Evolutionary conservation across 2,329 filamentous ascomycete species (phyloP).

Genomic region (Penicillium oxalicum): DNA sequence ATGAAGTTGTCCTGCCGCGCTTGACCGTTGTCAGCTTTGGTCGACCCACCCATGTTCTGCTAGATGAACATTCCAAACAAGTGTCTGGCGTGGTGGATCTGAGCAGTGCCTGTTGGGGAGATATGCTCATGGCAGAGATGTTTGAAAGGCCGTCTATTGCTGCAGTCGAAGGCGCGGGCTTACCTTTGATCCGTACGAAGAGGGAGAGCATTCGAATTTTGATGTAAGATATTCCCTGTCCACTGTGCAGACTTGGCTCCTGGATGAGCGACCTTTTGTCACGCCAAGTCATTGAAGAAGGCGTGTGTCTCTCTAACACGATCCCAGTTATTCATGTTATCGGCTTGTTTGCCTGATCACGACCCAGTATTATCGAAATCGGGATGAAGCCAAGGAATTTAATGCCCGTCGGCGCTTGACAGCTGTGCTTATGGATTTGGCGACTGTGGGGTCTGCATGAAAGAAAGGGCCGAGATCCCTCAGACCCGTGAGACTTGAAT

Average conservation of each 20-base stretch:
- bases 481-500: background rate
- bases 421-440: constrained; percentile 26
- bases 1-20: constrained; percentile 46
- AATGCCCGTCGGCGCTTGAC: constrained; percentile 33
- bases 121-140: constrained; percentile 49
- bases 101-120: constrained; percentile 52
- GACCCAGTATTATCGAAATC: constrained; percentile 36
- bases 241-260: background rate
- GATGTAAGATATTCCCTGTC: constrained; percentile 25
- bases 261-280: background rate
- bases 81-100: constrained; percentile 50
- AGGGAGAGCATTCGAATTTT: constrained; percentile 28
- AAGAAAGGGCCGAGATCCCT: constrained; percentile 1
- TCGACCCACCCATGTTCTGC: constrained; percentile 45
- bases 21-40: constrained; percentile 49
- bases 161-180: constrained; percentile 33
- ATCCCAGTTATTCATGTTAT: constrained; percentile 36
- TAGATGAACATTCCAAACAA: constrained; percentile 45
- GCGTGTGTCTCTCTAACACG: background rate
- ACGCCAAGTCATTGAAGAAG: background rate
- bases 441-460: constrained; percentile 13
- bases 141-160: constrained; percentile 37
- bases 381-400: constrained; percentile 32
- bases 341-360: constrained; percentile 33
- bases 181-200: constrained; percentile 17